phyloP scores from a whole-genome alignment of 768 basidiomycete genomes.

The Hydnum rufescens region DNA sequence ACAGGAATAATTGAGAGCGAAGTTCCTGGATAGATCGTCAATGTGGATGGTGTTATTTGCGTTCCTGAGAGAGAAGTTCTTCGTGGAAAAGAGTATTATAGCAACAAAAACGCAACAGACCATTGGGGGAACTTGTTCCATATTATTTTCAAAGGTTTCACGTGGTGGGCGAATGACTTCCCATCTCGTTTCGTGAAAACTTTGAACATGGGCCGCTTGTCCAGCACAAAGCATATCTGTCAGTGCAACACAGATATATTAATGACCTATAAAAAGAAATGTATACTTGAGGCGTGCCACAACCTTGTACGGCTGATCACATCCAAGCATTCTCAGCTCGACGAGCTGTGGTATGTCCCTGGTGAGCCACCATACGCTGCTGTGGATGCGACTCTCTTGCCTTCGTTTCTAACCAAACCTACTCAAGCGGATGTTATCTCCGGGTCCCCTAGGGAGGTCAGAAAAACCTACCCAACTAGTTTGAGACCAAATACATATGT shows the following conservation, averaged over 20 bases:
- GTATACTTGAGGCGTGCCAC: constrained; percentile 1
- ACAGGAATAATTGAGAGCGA: constrained; percentile 68
- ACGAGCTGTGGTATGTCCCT: constrained; percentile 52
- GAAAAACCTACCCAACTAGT: constrained; percentile 6
- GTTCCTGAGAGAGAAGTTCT: constrained; percentile 21
- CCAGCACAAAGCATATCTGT: constrained; percentile 36
- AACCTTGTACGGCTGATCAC: constrained; percentile 49
- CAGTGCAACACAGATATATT: no score
- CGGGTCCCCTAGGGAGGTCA: background rate
- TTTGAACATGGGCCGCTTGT: constrained; percentile 78
- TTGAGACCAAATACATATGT: constrained; percentile 70
- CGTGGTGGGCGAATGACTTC: constrained; percentile 59
- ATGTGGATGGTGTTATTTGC: constrained; percentile 67
- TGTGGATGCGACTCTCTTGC: background rate
- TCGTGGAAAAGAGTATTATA: constrained; percentile 2
- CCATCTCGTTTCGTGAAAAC: constrained; percentile 58
- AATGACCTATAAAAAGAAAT: background rate
- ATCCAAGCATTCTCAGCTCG: constrained; percentile 69
- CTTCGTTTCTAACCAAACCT: constrained; percentile 10
- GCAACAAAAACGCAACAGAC: constrained; percentile 20
- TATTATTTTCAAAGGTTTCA: constrained; percentile 67
- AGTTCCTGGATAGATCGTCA: constrained; percentile 75
- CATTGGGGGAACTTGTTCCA: constrained; percentile 77
- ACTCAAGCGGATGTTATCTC: background rate
- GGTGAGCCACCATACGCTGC: background rate